Conservation (phyloP, 1,284 basidiomycete species). For the Irpex lacteus region DNA sequence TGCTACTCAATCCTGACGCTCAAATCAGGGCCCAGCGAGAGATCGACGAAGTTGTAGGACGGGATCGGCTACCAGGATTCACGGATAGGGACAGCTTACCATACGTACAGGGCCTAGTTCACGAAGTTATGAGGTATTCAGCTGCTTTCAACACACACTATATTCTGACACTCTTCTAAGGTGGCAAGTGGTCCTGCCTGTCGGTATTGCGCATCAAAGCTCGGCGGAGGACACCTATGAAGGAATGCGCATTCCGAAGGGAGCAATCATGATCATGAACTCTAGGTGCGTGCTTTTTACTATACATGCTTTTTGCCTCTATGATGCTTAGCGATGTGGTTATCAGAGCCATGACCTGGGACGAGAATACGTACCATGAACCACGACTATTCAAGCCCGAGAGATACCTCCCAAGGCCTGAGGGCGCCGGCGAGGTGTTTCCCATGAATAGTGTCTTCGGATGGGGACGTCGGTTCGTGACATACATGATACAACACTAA, state of each 20-base stretch:
- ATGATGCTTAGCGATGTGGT: neutral
- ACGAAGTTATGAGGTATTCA: neutral
- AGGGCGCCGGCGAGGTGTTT: neutral
- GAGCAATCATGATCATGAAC: slow-evolving; percentile 38
- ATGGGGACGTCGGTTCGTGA: slow-evolving; percentile 10
- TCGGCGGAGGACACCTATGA: slow-evolving; percentile 36
- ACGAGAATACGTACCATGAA: slow-evolving; percentile 31
- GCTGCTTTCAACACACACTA: neutral
- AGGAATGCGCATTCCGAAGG: slow-evolving; percentile 38
- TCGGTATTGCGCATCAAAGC: slow-evolving; percentile 2
- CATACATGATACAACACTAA: neutral
- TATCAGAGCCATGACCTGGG: neutral
- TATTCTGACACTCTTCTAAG: neutral
- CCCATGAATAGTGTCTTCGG: slow-evolving; percentile 4
- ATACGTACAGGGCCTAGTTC: slow-evolving; percentile 17
- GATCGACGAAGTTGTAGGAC: slow-evolving; percentile 25
- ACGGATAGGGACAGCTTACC: slow-evolving; percentile 25
- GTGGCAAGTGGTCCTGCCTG: neutral
- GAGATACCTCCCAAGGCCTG: slow-evolving; percentile 29
- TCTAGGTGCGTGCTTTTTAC: slow-evolving; percentile 14
- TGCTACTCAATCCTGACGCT: slow-evolving; percentile 19
- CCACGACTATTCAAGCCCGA: slow-evolving; percentile 39
- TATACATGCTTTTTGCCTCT: neutral
- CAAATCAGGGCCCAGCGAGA: slow-evolving; percentile 25
- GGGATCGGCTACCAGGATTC: slow-evolving; percentile 26